phyloP scores from a whole-genome alignment of 257 asterid genomes.

The Anisodus acutangulus region DNA sequence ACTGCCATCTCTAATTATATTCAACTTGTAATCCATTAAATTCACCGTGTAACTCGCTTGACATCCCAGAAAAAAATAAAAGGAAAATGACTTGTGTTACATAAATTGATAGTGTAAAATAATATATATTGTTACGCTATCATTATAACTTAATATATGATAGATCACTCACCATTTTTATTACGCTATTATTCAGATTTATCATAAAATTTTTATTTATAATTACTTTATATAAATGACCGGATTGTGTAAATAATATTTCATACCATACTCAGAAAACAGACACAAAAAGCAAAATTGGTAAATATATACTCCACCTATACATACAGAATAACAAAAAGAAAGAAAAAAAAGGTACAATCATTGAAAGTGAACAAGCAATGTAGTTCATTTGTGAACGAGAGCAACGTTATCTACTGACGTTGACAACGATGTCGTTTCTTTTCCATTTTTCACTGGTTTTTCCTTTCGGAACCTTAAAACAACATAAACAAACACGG shows the following conservation, averaged over 20 bases:
- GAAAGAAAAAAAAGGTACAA: not conserved
- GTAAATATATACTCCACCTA: not conserved
- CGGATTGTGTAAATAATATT: too few species aligned
- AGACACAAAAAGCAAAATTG: not conserved
- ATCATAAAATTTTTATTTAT: too few species aligned
- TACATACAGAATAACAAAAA: not conserved
- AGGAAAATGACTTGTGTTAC: too few species aligned
- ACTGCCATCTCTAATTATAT: too few species aligned
- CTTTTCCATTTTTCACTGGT: not conserved
- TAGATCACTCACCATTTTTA: too few species aligned
- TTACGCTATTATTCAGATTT: too few species aligned
- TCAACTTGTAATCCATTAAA: too few species aligned
- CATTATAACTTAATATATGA: too few species aligned
- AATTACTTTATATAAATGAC: not conserved
- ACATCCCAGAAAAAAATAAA: too few species aligned
- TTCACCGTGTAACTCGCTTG: too few species aligned
- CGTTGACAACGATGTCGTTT: not conserved
- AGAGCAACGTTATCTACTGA: not conserved
- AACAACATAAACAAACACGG: slow-evolving; percentile 26
- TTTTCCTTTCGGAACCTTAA: slow-evolving; percentile 19
- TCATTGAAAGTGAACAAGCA: not conserved
- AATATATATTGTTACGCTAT: too few species aligned
- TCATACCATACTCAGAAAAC: not conserved
- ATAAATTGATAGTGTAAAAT: too few species aligned
- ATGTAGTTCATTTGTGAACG: not conserved